phyloP scores from a whole-genome alignment of 176 grass and related monocot species.

The Rhipidocladum racemiflorum region DNA sequence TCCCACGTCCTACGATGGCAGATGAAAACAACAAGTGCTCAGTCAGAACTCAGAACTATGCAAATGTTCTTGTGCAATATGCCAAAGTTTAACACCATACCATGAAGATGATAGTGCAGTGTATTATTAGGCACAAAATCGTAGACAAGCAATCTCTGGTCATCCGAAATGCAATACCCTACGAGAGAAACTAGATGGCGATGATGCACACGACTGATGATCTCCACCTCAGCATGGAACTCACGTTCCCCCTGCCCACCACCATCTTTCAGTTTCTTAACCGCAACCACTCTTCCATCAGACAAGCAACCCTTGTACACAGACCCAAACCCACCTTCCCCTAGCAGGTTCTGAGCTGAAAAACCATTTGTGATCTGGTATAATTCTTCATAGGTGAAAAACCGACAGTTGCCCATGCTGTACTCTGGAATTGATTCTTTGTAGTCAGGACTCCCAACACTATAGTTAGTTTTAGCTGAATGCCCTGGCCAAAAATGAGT shows the following conservation, averaged over 20 bases:
- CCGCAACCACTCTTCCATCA: slow-evolving; percentile 70
- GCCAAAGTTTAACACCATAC: slow-evolving; percentile 30
- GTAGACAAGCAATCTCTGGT: slow-evolving; percentile 80
- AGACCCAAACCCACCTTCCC: slow-evolving; percentile 80
- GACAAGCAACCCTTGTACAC: slow-evolving; percentile 71
- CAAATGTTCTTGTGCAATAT: too few species aligned
- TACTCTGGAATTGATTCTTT: slow-evolving; percentile 55
- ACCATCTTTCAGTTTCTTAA: slow-evolving; percentile 71
- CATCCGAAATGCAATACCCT: slow-evolving; percentile 67
- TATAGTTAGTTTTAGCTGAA: slow-evolving; percentile 42
- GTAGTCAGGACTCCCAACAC: slow-evolving; percentile 37
- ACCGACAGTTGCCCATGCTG: slow-evolving; percentile 59
- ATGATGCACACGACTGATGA: slow-evolving; percentile 83
- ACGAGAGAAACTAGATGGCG: slow-evolving; percentile 91
- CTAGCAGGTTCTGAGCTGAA: slow-evolving; percentile 62
- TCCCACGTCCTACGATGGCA: slow-evolving; percentile 8
- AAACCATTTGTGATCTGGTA: slow-evolving; percentile 79
- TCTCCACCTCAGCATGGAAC: slow-evolving; percentile 94
- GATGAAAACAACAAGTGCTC: too few species aligned
- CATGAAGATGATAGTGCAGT: slow-evolving; percentile 84
- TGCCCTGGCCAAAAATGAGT: slow-evolving; percentile 28
- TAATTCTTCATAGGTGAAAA: slow-evolving; percentile 72
- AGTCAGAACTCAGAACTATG: too few species aligned
- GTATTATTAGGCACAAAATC: slow-evolving; percentile 81
- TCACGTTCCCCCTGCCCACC: slow-evolving; percentile 87